phyloP scores from a whole-genome alignment of 306 rosid genomes.

The Dalbergia cultrata region DNA sequence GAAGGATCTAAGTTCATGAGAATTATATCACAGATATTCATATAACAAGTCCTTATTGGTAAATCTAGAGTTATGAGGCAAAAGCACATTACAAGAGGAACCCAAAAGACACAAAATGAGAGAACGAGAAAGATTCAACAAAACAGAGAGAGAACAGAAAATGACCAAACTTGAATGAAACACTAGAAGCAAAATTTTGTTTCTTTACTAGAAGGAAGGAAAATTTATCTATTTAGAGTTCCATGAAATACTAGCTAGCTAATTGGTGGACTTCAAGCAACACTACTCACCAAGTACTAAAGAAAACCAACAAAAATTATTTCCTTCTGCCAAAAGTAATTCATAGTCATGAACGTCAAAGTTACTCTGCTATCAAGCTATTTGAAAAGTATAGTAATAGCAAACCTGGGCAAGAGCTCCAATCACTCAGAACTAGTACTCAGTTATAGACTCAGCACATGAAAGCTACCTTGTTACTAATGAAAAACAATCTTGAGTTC shows the following conservation, averaged over 20 bases:
- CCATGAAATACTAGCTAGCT: no score
- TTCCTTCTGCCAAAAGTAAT: not conserved
- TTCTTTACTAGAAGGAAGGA: no score
- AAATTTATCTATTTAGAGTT: no score
- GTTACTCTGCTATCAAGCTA: not conserved
- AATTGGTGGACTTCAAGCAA: slow-evolving; percentile 18
- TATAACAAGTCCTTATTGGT: not conserved
- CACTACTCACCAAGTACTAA: slow-evolving; percentile 11
- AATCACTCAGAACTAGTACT: not conserved
- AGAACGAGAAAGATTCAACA: no score
- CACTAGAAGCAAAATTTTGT: no score
- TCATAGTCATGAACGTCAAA: not conserved
- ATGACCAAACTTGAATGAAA: slow-evolving; percentile 27
- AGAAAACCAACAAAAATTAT: slow-evolving; percentile 5
- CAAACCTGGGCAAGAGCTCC: slow-evolving; percentile 8
- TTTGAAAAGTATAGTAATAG: not conserved
- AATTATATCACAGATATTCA: not conserved
- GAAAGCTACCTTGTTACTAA: not conserved
- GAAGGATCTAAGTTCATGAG: slow-evolving; percentile 19
- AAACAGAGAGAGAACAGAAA: slow-evolving; percentile 9
- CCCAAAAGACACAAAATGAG: slow-evolving; percentile 11
- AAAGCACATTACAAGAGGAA: not conserved
- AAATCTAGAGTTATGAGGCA: slow-evolving; percentile 7
- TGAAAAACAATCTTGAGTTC: not conserved
- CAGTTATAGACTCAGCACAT: not conserved